These are phyloP conservation scores for Phaeosphaeriaceae sp. DNA, from an alignment of 2,329 filamentous ascomycete genomes.

Conservation along the genomic window DNA sequence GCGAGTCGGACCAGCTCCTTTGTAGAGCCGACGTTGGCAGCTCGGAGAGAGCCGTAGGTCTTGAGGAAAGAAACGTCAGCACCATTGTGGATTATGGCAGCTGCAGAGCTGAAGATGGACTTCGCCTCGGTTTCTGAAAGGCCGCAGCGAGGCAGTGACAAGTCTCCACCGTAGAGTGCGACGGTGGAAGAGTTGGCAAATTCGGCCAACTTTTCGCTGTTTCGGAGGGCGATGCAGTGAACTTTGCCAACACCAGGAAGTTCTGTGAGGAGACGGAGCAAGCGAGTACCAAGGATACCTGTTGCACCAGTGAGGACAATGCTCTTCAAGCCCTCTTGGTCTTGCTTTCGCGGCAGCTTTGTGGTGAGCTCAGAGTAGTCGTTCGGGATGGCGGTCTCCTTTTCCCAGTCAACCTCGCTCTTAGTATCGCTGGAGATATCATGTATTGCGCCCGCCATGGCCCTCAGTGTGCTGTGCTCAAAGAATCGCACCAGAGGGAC, in stretches of 20 bases:
- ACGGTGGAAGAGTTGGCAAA: neutral
- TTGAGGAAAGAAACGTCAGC: conserved; percentile 5
- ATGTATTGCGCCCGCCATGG: conserved; percentile 44
- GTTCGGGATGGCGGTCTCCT: conserved; percentile 36
- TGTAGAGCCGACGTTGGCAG: neutral
- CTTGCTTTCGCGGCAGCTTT: too few relatives aligned
- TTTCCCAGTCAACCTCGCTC: conserved; percentile 46
- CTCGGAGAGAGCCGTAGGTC: neutral
- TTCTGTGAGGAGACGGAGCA: too few relatives aligned
- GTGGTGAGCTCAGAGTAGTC: too few relatives aligned
- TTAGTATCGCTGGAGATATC: conserved; percentile 5
- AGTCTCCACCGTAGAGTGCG: neutral
- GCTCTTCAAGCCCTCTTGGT: too few relatives aligned
- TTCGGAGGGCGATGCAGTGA: too few relatives aligned
- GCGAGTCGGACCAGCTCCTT: neutral
- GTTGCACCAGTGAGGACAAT: too few relatives aligned
- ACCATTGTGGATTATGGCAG: conserved; percentile 19
- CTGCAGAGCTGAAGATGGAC: neutral
- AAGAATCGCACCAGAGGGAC: conserved; percentile 50
- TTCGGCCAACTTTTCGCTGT: too few relatives aligned
- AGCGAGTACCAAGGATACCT: too few relatives aligned
- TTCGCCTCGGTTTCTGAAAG: neutral
- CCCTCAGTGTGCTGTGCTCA: conserved; percentile 44
- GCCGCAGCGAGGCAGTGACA: neutral
- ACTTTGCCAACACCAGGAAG: too few relatives aligned